phyloP scores from a whole-genome alignment of 164 flowering plant genomes.

The Aristolochia californica region DNA sequence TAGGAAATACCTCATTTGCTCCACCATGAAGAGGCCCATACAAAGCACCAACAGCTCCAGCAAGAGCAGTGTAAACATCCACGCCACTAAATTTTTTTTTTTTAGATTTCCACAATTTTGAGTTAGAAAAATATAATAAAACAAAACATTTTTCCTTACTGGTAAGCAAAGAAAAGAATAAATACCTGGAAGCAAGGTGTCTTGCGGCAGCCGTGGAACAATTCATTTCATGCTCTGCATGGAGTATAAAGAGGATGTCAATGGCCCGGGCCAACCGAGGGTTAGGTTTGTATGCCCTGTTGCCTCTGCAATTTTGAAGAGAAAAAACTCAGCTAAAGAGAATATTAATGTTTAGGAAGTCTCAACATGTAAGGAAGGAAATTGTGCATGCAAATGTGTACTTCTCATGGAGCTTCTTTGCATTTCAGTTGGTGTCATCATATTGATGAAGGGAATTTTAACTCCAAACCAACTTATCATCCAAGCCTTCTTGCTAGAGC shows the following conservation, averaged over 20 bases:
- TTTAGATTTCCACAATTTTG: background rate
- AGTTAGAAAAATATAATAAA: background rate
- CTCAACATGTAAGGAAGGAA: no score
- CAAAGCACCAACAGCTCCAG: slow-evolving; percentile 98
- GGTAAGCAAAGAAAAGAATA: slow-evolving; percentile 1
- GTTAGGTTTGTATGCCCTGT: slow-evolving; percentile 83
- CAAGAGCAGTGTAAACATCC: slow-evolving; percentile 97
- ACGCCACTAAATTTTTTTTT: slow-evolving; percentile 60
- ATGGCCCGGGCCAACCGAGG: slow-evolving; percentile 88
- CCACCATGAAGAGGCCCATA: slow-evolving; percentile 99
- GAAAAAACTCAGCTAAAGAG: no score
- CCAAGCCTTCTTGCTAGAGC: no score
- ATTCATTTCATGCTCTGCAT: slow-evolving; percentile 99
- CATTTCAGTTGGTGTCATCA: no score
- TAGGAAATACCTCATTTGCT: slow-evolving; percentile 80
- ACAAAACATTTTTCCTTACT: background rate
- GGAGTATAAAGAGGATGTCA: slow-evolving; percentile 86
- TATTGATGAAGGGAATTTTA: no score
- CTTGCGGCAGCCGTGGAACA: slow-evolving; percentile 98
- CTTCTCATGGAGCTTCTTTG: no score
- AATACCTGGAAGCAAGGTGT: slow-evolving; percentile 94
- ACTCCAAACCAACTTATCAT: no score
- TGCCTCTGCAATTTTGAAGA: slow-evolving; percentile 47
- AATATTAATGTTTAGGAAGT: no score
- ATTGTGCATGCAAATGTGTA: no score